These are phyloP conservation scores for Tulasnella sp. DNA, from an alignment of 768 basidiomycete genomes.

Conservation along the genomic window DNA sequence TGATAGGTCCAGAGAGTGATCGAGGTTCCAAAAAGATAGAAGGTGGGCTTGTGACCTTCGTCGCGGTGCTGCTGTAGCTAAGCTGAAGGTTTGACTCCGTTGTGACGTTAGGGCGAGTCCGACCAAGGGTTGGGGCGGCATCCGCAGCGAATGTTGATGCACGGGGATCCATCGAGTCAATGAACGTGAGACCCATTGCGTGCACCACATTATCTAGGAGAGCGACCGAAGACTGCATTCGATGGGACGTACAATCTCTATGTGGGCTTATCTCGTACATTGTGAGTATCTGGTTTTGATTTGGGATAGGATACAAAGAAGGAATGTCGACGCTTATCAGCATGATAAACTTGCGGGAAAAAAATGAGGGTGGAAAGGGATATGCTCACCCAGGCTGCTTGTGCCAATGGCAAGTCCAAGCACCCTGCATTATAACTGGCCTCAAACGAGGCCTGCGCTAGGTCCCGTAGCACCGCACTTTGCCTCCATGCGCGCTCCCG, in stretches of 20 bases:
- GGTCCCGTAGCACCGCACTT: conserved; percentile 6
- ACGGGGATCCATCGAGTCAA: neutral
- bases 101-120: neutral
- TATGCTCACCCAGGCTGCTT: conserved; percentile 14
- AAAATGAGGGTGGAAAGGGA: neutral
- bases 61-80: too few relatives aligned
- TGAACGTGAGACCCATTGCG: neutral
- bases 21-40: too few relatives aligned
- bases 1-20: too few relatives aligned
- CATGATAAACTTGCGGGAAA: neutral
- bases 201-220: conserved; percentile 1
- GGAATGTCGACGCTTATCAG: too few relatives aligned
- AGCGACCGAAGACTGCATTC: neutral
- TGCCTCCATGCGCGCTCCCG: neutral
- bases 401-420: conserved; percentile 11
- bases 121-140: neutral
- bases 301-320: too few relatives aligned
- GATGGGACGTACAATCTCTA: neutral
- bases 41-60: too few relatives aligned
- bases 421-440: conserved; percentile 15
- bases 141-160: neutral
- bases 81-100: too few relatives aligned
- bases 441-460: conserved; percentile 14
- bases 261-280: conserved; percentile 12
- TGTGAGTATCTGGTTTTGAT: neutral